A percentile compares a stretch with the other conserved stretches of the same genome.
Conservation (phyloP, 2,329 filamentous ascomycete genomes). For the Pseudogymnoascus sp. region DNA sequence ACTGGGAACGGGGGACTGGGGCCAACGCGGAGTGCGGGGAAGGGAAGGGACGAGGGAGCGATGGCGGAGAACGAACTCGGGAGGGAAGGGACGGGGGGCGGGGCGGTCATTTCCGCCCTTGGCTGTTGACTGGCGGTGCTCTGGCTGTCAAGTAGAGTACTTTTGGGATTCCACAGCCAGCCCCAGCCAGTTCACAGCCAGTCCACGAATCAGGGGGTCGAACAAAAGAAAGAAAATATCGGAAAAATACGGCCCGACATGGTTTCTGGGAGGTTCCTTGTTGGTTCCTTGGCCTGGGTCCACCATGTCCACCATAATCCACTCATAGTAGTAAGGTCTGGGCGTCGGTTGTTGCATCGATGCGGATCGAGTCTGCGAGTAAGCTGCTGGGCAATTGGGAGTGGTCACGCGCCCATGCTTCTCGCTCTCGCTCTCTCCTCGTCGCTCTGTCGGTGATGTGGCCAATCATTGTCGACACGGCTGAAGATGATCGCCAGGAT, state of each 20-base stretch:
- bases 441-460: neutral
- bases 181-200: neutral
- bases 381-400: neutral
- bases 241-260: neutral
- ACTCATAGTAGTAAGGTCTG: neutral
- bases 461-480: neutral
- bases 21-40: slow-evolving; percentile 3
- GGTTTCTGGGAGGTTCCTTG: neutral
- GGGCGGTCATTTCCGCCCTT: slow-evolving; percentile 2
- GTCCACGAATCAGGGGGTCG: neutral
- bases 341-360: slow-evolving; percentile 3
- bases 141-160: neutral
- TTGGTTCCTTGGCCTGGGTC: neutral
- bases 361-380: neutral
- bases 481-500: neutral
- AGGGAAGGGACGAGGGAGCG: neutral
- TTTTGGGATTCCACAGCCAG: neutral
- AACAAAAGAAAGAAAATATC: neutral
- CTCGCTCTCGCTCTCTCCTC: neutral
- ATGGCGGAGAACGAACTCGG: neutral
- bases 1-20: neutral
- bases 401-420: neutral
- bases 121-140: neutral
- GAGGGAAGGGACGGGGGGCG: neutral
- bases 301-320: neutral